Evolutionary conservation across 176 grass and related monocot genomes (phyloP), one percentile per base, ranked within the genome.

Genomic region (Alopecurus myosuroides): DNA sequence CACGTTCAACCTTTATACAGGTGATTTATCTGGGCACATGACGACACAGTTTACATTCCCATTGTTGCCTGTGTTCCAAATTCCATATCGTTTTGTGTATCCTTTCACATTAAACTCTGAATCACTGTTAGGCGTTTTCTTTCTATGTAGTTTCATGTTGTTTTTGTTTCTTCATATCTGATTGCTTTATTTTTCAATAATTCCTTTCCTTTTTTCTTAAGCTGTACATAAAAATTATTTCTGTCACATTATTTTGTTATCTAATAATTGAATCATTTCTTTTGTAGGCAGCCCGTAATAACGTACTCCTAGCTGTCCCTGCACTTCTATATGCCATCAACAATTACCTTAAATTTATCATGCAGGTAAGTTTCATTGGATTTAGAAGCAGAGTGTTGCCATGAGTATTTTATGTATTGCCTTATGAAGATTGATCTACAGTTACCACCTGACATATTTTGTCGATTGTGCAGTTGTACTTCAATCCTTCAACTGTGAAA

Each of bases 271-370:
- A 75, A 81, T 34, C 13, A 39, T 45, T 83, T 91, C 39, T 20
- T 83, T 85, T 89, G 55, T 82, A 98, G 96, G 96, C 96, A 85
- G 96, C 96, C 89, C 91, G 88, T 44, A 95, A 94, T 80, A 98
- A 98, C 86, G 93, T 81, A 82, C 96, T 98, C 72, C 86, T 98
- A 77, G 96, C 96, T 70, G 89, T 98, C 83, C 96, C 96, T 25
- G 96, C 96, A 51, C 80, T 98, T 92, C 71, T 98, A 6, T 98
- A 98, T 87, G 96, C 96, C 71, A 92, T 98, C 88, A 98, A 98
- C 74, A 98, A 98, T 83, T 98, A 98, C 85, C 86, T 98, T 81
- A 98, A 98, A 83, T 98, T 98, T 88, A 95, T 95, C 65, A 98
- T 98, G 96, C 96, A 98, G 96, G 96, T 98, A 51, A 63, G 39